Evolutionary conservation across 106 monocot genomes (phyloP).

Genomic region (Dioscorea dumetorum): DNA sequence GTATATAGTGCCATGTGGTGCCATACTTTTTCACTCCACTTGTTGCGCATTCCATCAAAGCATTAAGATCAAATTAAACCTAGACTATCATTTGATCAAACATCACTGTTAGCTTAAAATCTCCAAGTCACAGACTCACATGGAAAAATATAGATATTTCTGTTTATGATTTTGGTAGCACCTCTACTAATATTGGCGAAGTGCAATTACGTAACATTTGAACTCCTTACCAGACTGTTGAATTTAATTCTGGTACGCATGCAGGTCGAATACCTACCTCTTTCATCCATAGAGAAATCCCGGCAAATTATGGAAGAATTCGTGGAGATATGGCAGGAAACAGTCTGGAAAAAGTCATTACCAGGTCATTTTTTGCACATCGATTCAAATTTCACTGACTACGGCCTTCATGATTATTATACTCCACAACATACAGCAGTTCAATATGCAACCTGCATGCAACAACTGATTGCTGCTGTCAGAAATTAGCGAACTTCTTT

Average conservation of each 20-base stretch:
- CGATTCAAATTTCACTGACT: slow-evolving; percentile 72
- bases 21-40: no score
- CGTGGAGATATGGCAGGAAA: slow-evolving; percentile 79
- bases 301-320: slow-evolving; percentile 78
- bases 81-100: no score
- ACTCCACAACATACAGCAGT: slow-evolving; percentile 80
- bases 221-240: no score
- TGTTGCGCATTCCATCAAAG: no score
- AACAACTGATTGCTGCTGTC: slow-evolving; percentile 71
- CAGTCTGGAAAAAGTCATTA: slow-evolving; percentile 61
- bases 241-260: neutral
- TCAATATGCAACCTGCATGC: slow-evolving; percentile 75
- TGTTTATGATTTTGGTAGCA: no score
- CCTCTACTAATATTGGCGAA: no score
- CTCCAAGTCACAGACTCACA: no score
- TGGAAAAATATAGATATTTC: no score
- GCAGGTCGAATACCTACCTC: slow-evolving; percentile 86
- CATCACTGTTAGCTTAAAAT: no score
- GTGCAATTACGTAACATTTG: no score
- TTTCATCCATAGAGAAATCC: slow-evolving; percentile 83
- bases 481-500: slow-evolving; percentile 27
- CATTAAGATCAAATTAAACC: no score
- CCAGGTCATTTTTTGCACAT: slow-evolving; percentile 81
- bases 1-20: no score
- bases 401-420: slow-evolving; percentile 67